Conservation (phyloP, 306 rosid species). For the Quercus mongolica region DNA sequence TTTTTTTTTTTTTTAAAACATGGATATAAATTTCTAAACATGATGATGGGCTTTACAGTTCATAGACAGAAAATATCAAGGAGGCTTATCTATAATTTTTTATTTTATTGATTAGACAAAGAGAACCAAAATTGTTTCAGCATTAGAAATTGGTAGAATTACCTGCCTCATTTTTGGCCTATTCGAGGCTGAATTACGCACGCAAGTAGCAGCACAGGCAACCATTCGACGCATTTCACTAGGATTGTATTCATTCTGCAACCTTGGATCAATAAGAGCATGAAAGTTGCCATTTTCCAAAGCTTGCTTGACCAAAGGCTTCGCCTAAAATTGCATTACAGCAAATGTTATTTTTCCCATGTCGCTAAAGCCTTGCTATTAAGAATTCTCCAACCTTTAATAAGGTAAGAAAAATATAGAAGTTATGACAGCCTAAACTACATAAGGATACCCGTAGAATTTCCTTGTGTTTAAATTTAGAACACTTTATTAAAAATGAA, state of each 20-base stretch:
- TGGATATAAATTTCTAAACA: not conserved
- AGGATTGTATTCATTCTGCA: slow-evolving; percentile 40
- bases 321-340: slow-evolving; percentile 45
- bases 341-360: not conserved
- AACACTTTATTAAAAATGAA: not conserved
- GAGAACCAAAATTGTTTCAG: not conserved
- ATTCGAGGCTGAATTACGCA: slow-evolving; percentile 47
- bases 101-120: not conserved
- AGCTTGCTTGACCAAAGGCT: slow-evolving; percentile 58
- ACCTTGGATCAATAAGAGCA: not conserved
- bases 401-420: no score
- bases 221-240: slow-evolving; percentile 49
- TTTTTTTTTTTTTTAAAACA: not conserved
- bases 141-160: not conserved
- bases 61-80: not conserved
- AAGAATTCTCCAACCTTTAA: not conserved
- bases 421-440: not conserved
- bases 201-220: slow-evolving; percentile 55
- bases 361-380: not conserved
- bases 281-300: slow-evolving; percentile 40
- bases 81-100: not conserved
- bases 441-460: no score
- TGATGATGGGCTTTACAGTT: not conserved
- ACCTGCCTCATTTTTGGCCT: slow-evolving; percentile 72
- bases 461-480: no score